Conservation (phyloP, 192 early-diverging fungal species). For the Oehlia diaphana region DNA sequence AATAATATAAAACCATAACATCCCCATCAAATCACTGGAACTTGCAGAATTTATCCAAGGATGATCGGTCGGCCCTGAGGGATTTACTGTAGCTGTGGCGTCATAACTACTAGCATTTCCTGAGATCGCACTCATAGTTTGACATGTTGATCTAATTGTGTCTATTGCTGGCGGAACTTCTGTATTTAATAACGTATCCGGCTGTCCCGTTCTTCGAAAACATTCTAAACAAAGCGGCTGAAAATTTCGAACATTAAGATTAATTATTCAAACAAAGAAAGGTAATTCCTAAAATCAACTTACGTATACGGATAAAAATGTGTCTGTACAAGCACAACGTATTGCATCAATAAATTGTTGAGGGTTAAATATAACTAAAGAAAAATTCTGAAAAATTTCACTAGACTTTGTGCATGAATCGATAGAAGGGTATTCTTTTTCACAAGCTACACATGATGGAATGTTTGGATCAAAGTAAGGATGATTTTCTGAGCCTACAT, state of each 20-base stretch:
- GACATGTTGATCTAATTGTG: background rate
- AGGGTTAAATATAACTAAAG: background rate
- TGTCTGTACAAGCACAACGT: background rate
- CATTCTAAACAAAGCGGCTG: slow-evolving; percentile 11
- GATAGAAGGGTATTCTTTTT: slow-evolving; percentile 8
- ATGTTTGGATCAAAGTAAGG: slow-evolving; percentile 15
- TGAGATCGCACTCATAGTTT: background rate
- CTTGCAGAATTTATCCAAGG: background rate
- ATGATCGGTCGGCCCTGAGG: background rate
- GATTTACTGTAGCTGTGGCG: background rate
- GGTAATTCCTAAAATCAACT: background rate
- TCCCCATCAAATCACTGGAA: background rate
- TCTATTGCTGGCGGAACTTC: slow-evolving; percentile 15
- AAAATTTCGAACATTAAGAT: background rate
- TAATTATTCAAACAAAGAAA: background rate
- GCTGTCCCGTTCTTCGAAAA: slow-evolving; percentile 6
- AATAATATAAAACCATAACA: too few species aligned
- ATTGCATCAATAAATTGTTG: background rate
- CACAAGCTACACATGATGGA: slow-evolving; percentile 12
- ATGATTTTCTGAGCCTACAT: background rate
- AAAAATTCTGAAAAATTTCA: background rate
- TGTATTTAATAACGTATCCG: slow-evolving; percentile 2
- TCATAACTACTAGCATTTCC: slow-evolving; percentile 21
- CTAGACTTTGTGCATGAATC: slow-evolving; percentile 8
- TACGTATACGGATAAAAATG: slow-evolving; percentile 11